These are phyloP conservation scores for Lasiosphaeria miniovina DNA, from an alignment of 495 filamentous ascomycete species.

Conservation along the genomic window DNA sequence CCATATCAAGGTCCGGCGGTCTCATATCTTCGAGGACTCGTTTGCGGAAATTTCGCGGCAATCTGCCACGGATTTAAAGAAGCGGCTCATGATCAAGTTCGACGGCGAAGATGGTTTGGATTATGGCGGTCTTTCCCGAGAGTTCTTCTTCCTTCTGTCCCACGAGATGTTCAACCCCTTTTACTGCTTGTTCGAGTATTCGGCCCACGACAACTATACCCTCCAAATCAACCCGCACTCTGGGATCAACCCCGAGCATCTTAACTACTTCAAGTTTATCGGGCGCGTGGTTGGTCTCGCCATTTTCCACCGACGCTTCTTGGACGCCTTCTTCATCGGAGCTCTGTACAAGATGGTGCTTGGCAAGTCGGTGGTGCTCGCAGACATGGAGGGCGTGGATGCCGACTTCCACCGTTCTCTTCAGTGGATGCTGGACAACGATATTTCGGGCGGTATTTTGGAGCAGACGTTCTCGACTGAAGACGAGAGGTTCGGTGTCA, in stretches of 20 bases:
- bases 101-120: slow-evolving; percentile 97
- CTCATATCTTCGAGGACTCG: slow-evolving; percentile 97
- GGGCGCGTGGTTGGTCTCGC: slow-evolving; percentile 95
- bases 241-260: slow-evolving; percentile 97
- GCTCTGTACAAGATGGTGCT: slow-evolving; percentile 99
- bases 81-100: slow-evolving; percentile 98
- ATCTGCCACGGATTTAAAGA: slow-evolving; percentile 94
- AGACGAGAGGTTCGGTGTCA: slow-evolving; percentile 95
- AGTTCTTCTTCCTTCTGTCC: slow-evolving; percentile 99
- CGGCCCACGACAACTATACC: slow-evolving; percentile 99
- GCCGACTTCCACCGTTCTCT: slow-evolving; percentile 94
- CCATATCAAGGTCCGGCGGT: slow-evolving; percentile 93
- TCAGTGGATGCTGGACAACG: slow-evolving; percentile 96
- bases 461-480: slow-evolving; percentile 95
- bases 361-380: slow-evolving; percentile 83
- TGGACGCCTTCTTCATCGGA: slow-evolving; percentile 99
- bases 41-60: slow-evolving; percentile 98
- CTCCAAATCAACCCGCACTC: slow-evolving; percentile 99
- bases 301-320: slow-evolving; percentile 96
- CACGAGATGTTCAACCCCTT: slow-evolving; percentile 99
- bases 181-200: slow-evolving; percentile 99
- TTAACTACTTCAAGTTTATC: slow-evolving; percentile 99
- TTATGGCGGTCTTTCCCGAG: slow-evolving; percentile 96
- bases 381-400: slow-evolving; percentile 99
- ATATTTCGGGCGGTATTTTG: slow-evolving; percentile 82